A percentile compares a stretch with the other conserved stretches of the same genome.
phyloP scores from a whole-genome alignment of 768 basidiomycete genomes.

The Termitomyces sp. region DNA sequence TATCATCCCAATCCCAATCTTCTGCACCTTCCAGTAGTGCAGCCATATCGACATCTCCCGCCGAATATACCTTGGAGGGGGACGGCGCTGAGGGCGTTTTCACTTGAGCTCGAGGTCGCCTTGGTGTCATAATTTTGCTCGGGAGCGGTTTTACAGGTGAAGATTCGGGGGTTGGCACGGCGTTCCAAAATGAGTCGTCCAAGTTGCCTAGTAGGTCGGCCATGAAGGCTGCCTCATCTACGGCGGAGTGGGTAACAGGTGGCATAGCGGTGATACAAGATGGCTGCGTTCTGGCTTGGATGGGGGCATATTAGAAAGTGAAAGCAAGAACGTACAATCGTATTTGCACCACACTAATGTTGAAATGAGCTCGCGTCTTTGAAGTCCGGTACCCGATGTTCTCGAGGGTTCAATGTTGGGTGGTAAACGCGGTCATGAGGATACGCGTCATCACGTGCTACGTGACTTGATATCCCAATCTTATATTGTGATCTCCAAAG shows the following conservation, averaged over 20 bases:
- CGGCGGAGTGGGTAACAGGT: constrained; percentile 24
- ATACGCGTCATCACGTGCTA: neutral
- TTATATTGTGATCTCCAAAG: no score
- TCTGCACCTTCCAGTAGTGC: constrained; percentile 60
- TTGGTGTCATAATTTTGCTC: constrained; percentile 10
- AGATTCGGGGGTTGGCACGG: constrained; percentile 29
- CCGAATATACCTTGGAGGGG: constrained; percentile 19
- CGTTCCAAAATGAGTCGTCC: constrained; percentile 46
- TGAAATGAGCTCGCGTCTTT: neutral
- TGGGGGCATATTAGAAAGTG: neutral
- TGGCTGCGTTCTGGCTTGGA: neutral
- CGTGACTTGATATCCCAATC: neutral
- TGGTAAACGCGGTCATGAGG: constrained; percentile 3
- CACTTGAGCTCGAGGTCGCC: constrained; percentile 9
- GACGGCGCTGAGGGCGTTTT: constrained; percentile 7
- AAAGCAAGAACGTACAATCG: neutral
- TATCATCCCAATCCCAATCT: constrained; percentile 64
- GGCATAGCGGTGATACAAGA: constrained; percentile 21
- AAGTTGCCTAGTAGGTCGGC: constrained; percentile 26
- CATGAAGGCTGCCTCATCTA: constrained; percentile 59
- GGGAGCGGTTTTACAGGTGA: constrained; percentile 18
- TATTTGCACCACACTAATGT: neutral
- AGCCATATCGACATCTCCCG: constrained; percentile 36
- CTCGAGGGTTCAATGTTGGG: neutral
- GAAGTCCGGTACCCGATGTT: neutral